Percentiles rank a stretch among this genome's conserved stretches.
Evolutionary conservation across 306 rosid species (phyloP).

Genomic region (Lagenaria siceraria): DNA sequence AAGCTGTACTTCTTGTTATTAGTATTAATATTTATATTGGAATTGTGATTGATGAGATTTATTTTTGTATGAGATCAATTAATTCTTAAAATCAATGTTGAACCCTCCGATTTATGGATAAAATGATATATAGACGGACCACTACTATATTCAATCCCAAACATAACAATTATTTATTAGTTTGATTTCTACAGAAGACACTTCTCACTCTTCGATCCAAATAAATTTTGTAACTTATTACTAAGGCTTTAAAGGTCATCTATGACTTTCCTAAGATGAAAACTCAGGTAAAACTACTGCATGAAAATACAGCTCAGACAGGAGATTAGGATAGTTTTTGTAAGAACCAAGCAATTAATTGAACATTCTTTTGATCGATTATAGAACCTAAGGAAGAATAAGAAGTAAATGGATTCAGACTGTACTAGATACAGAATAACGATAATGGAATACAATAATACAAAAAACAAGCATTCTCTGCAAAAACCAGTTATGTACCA

Average conservation of each 20-base stretch:
- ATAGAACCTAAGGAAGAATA: not conserved
- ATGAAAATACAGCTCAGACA: not conserved
- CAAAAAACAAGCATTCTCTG: not conserved
- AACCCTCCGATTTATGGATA: no score
- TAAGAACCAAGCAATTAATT: not conserved
- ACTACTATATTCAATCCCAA: constrained; percentile 73
- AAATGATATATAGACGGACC: no score
- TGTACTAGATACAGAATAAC: not conserved
- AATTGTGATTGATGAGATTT: no score
- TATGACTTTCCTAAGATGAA: not conserved
- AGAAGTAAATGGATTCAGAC: not conserved
- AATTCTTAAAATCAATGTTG: no score
- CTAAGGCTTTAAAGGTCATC: not conserved
- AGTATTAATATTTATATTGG: no score
- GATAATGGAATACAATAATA: not conserved
- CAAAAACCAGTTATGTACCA: not conserved
- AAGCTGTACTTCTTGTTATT: no score
- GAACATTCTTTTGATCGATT: not conserved
- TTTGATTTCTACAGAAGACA: not conserved
- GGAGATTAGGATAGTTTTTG: not conserved
- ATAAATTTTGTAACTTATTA: not conserved
- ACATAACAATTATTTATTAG: constrained; percentile 71
- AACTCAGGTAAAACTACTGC: not conserved
- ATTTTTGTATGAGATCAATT: no score
- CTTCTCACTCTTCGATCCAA: not conserved